These are phyloP conservation scores for Fusarium abutilonis DNA, from an alignment of 2,329 filamentous ascomycete species.

Conservation along the genomic window DNA sequence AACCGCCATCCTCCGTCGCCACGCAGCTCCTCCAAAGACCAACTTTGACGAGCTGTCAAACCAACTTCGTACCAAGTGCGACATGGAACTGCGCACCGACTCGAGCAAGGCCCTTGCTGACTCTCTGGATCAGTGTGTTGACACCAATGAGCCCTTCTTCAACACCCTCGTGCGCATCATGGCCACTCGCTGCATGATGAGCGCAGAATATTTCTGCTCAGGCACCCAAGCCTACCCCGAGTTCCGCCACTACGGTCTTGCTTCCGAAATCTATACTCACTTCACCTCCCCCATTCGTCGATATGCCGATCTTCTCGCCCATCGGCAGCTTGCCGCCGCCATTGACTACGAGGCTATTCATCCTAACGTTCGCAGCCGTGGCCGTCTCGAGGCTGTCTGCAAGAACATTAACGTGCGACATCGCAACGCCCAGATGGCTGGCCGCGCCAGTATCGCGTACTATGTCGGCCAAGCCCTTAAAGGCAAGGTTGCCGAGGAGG, in stretches of 20 bases:
- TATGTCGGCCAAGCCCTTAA: constrained; percentile 97
- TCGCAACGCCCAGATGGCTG: constrained; percentile 95
- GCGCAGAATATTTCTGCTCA: constrained; percentile 96
- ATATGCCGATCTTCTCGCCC: constrained; percentile 95
- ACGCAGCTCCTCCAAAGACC: constrained; percentile 90
- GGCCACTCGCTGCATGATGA: constrained; percentile 99
- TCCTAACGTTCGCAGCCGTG: constrained; percentile 80
- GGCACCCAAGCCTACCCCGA: constrained; percentile 93
- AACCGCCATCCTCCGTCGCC: constrained; percentile 90
- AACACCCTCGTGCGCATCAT: constrained; percentile 98
- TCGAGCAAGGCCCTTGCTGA: constrained; percentile 94
- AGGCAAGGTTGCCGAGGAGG: constrained; percentile 78
- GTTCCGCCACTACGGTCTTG: constrained; percentile 96
- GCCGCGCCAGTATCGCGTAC: constrained; percentile 93
- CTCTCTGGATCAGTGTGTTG: constrained; percentile 85
- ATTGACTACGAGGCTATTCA: constrained; percentile 93
- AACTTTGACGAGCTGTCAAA: constrained; percentile 96
- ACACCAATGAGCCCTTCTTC: constrained; percentile 88
- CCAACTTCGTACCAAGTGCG: constrained; percentile 88
- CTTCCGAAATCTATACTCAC: constrained; percentile 97
- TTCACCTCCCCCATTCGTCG: constrained; percentile 97
- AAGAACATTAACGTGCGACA: constrained; percentile 98
- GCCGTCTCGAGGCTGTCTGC: constrained; percentile 91
- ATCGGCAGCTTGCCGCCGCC: constrained; percentile 92
- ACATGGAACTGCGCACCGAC: constrained; percentile 81